These are phyloP conservation scores for Rhodofomes roseus DNA, from an alignment of 1,284 basidiomycete species.

Conservation along the genomic window DNA sequence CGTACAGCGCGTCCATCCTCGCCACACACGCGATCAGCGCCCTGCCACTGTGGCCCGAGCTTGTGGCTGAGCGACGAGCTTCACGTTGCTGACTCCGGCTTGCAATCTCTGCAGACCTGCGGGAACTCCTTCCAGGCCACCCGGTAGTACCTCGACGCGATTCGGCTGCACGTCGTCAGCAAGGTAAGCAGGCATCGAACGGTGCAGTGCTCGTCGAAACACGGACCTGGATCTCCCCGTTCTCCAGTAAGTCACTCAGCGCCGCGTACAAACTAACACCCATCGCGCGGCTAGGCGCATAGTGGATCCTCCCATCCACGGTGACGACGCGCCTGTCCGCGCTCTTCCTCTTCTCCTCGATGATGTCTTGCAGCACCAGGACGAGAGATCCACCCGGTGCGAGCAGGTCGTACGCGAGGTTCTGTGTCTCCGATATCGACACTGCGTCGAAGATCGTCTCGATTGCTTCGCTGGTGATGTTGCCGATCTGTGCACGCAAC, in stretches of 20 bases:
- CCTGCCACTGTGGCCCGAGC: too few species aligned
- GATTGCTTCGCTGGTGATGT: slow-evolving; percentile 13
- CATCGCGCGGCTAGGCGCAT: background rate
- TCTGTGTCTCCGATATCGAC: slow-evolving; percentile 16
- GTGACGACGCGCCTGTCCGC: slow-evolving; percentile 4
- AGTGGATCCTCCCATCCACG: slow-evolving; percentile 7
- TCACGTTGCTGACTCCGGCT: slow-evolving; percentile 43
- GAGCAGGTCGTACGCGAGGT: slow-evolving; percentile 22
- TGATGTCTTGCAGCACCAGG: slow-evolving; percentile 9
- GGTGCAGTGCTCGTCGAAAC: background rate
- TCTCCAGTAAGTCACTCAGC: slow-evolving; percentile 9
- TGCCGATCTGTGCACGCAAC: slow-evolving; percentile 4
- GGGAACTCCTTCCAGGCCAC: slow-evolving; percentile 42
- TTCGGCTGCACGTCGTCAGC: slow-evolving; percentile 15
- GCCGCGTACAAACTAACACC: slow-evolving; percentile 8
- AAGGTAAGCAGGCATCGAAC: background rate
- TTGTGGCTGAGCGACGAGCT: slow-evolving; percentile 46
- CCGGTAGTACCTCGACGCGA: slow-evolving; percentile 38
- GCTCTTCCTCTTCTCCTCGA: slow-evolving; percentile 5
- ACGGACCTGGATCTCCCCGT: slow-evolving; percentile 11
- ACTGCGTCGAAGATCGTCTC: slow-evolving; percentile 26
- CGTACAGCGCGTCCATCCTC: too few species aligned
- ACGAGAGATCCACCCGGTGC: slow-evolving; percentile 22
- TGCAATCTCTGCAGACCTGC: slow-evolving; percentile 39
- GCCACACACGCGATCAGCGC: too few species aligned